Percentiles rank a stretch among this genome's conserved stretches.
Conservation (phyloP, 768 basidiomycete genomes). For the Calocybe cyanea region DNA sequence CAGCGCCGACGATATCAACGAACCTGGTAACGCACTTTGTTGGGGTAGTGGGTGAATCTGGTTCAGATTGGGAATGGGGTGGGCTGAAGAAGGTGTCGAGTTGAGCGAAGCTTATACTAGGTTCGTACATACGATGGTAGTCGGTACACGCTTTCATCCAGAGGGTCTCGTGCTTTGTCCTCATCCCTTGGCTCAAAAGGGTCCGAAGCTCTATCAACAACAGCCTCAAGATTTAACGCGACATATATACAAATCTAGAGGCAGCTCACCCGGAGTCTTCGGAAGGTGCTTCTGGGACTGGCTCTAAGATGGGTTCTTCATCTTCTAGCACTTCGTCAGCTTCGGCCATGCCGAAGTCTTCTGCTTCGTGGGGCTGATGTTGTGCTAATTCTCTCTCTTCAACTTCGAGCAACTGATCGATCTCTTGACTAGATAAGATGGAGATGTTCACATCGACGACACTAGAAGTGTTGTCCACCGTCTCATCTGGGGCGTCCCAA, state of each 20-base stretch:
- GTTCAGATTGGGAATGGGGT: not conserved
- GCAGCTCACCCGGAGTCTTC: not conserved
- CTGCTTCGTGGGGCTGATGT: slow-evolving; percentile 18
- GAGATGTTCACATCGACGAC: slow-evolving; percentile 49
- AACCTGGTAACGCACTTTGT: slow-evolving; percentile 4
- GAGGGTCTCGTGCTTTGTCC: not conserved
- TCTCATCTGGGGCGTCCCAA: slow-evolving; percentile 7
- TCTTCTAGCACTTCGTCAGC: slow-evolving; percentile 22
- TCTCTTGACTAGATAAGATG: slow-evolving; percentile 47
- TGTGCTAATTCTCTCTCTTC: slow-evolving; percentile 28
- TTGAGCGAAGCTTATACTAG: not conserved
- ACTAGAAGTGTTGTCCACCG: slow-evolving; percentile 13
- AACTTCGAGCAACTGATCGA: slow-evolving; percentile 31
- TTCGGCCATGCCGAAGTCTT: slow-evolving; percentile 30
- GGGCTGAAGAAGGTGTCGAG: slow-evolving; percentile 7
- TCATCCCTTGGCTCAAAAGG: slow-evolving; percentile 8
- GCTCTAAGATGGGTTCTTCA: slow-evolving; percentile 5
- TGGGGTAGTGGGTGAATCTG: slow-evolving; percentile 8
- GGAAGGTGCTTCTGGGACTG: not conserved
- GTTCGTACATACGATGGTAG: slow-evolving; percentile 5
- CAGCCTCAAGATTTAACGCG: not conserved
- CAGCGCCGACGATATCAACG: not conserved
- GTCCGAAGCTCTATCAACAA: slow-evolving; percentile 3
- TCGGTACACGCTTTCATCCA: not conserved
- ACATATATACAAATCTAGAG: not conserved